Conservation (phyloP, 768 basidiomycete genomes). For the Boletus insuetus region DNA sequence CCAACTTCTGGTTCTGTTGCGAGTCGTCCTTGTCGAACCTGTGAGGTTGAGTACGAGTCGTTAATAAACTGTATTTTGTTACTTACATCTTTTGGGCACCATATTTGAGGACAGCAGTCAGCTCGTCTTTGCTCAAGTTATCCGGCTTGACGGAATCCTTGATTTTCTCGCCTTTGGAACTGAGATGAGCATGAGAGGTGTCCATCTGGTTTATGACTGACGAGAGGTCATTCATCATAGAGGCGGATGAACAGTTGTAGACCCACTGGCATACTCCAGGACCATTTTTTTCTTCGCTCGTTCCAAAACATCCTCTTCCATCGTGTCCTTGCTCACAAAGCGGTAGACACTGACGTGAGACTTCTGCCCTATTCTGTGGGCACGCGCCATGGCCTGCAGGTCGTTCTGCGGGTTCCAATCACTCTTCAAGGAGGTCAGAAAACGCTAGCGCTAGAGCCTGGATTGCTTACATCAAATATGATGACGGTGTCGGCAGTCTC, state of each 20-base stretch:
- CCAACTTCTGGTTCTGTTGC: conserved; percentile 91
- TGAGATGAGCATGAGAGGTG: conserved; percentile 94
- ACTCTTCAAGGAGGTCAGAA: conserved; percentile 52
- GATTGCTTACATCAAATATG: conserved; percentile 85
- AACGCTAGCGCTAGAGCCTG: neutral
- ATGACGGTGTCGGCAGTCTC: conserved; percentile 99
- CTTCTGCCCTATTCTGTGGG: conserved; percentile 98
- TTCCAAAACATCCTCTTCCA: conserved; percentile 98
- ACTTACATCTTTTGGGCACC: conserved; percentile 95
- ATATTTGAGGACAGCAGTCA: conserved; percentile 96
- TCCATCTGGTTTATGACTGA: conserved; percentile 99
- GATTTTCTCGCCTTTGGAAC: conserved; percentile 64
- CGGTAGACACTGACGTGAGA: conserved; percentile 98
- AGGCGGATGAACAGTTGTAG: conserved; percentile 13
- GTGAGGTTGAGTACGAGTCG: conserved; percentile 10
- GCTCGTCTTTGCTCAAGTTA: conserved; percentile 91
- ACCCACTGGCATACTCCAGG: conserved; percentile 96
- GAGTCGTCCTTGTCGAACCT: conserved; percentile 98
- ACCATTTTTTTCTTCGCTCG: conserved; percentile 99
- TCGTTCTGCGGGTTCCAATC: conserved; percentile 99
- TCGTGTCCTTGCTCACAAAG: conserved; percentile 98
- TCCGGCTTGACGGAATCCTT: conserved; percentile 76
- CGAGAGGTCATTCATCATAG: conserved; percentile 7
- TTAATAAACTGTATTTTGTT: conserved; percentile 1
- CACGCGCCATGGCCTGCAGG: conserved; percentile 98